Conservation (phyloP, 2,329 filamentous ascomycete species). For the Periconia sp. region DNA sequence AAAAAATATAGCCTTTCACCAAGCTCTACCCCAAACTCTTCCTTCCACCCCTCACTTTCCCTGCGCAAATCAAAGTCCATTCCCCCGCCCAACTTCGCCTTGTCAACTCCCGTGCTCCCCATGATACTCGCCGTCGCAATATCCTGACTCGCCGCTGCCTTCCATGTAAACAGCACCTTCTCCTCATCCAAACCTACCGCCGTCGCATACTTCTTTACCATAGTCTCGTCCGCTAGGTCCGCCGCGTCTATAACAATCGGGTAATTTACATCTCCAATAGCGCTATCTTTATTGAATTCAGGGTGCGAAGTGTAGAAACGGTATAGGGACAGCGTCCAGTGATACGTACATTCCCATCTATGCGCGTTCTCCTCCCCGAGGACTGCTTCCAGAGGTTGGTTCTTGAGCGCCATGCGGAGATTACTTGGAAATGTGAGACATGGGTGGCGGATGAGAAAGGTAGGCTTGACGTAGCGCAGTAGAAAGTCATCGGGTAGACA, state of each 20-base stretch:
- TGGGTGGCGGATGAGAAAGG: slow-evolving; percentile 25
- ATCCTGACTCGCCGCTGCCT: slow-evolving; percentile 8
- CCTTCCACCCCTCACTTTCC: slow-evolving; percentile 14
- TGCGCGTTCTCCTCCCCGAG: slow-evolving; percentile 1
- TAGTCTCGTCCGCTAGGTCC: slow-evolving; percentile 8
- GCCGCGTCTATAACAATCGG: slow-evolving; percentile 23
- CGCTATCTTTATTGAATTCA: background rate
- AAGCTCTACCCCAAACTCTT: slow-evolving; percentile 21
- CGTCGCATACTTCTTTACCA: slow-evolving; percentile 18
- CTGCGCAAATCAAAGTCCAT: slow-evolving; percentile 4
- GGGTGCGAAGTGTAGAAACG: slow-evolving; percentile 8
- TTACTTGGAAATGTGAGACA: slow-evolving; percentile 18
- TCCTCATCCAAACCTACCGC: slow-evolving; percentile 14
- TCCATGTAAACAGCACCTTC: slow-evolving; percentile 15
- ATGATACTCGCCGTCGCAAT: slow-evolving; percentile 14
- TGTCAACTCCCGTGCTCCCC: slow-evolving; percentile 15
- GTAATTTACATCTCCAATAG: slow-evolving; percentile 2
- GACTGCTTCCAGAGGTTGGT: slow-evolving; percentile 10
- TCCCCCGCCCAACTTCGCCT: slow-evolving; percentile 9
- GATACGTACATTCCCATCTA: slow-evolving; percentile 19
- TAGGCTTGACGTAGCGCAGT: slow-evolving; percentile 6
- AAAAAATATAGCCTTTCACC: slow-evolving; percentile 9
- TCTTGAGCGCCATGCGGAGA: slow-evolving; percentile 17
- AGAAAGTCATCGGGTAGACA: slow-evolving; percentile 14
- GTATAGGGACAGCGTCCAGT: slow-evolving; percentile 18